Conservation (phyloP, 2,329 filamentous ascomycete genomes). For the Grosmannia clavigera region DNA sequence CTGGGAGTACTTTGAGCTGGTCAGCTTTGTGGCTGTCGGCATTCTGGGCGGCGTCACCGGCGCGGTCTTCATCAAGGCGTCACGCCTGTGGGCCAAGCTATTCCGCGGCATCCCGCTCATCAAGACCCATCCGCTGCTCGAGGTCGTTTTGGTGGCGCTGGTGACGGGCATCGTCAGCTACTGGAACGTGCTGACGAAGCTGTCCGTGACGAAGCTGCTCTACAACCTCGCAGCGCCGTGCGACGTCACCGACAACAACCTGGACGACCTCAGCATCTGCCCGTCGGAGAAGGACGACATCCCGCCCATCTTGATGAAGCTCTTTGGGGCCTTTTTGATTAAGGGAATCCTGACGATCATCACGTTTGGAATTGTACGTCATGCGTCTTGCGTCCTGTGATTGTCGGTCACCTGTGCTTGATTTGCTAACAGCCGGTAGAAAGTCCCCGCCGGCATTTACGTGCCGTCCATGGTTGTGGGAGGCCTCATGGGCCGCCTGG, state of each 20-base stretch:
- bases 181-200: constrained; percentile 83
- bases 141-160: constrained; percentile 78
- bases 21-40: constrained; percentile 74
- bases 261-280: constrained; percentile 63
- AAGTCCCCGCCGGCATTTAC: constrained; percentile 93
- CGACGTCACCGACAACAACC: constrained; percentile 50
- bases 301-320: constrained; percentile 57
- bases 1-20: constrained; percentile 89
- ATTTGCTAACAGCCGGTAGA: constrained; percentile 28
- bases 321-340: constrained; percentile 72
- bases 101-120: constrained; percentile 74
- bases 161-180: constrained; percentile 77
- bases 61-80: constrained; percentile 94
- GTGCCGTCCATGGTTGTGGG: constrained; percentile 98
- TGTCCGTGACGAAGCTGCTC: constrained; percentile 81
- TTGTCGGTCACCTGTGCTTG: background rate
- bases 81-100: constrained; percentile 73
- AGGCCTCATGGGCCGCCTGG: constrained; percentile 75
- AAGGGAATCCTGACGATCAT: constrained; percentile 81
- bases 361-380: constrained; percentile 72
- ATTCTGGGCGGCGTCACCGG: constrained; percentile 73
- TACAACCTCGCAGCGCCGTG: constrained; percentile 88
- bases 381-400: background rate
- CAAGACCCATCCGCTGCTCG: constrained; percentile 72
- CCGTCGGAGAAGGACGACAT: constrained; percentile 62